Conservation (phyloP, 495 filamentous ascomycete genomes). For the Penicillium maclennaniae region DNA sequence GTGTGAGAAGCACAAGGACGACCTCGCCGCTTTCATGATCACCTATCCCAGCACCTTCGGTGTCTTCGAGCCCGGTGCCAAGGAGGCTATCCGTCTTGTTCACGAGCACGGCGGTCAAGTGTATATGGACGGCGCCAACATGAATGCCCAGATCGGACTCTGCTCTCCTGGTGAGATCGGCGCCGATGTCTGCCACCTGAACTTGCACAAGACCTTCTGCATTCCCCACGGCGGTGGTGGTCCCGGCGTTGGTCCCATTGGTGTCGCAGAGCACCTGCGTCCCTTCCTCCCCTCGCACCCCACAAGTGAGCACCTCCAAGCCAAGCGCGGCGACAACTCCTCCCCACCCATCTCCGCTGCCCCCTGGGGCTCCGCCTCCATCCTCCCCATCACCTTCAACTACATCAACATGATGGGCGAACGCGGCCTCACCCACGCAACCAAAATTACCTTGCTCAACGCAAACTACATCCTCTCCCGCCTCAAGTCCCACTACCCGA, state of each 20-base stretch:
- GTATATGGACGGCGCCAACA: conserved; percentile 99
- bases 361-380: conserved; percentile 87
- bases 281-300: conserved; percentile 77
- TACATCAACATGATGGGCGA: conserved; percentile 98
- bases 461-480: conserved; percentile 96
- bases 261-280: conserved; percentile 77
- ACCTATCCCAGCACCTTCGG: conserved; percentile 98
- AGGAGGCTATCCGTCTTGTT: conserved; percentile 79
- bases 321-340: conserved; percentile 56
- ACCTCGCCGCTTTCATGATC: conserved; percentile 95
- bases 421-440: conserved; percentile 86
- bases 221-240: conserved; percentile 97
- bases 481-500: conserved; percentile 82
- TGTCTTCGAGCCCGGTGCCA: conserved; percentile 90
- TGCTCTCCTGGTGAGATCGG: conserved; percentile 97
- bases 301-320: conserved; percentile 49
- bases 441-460: conserved; percentile 90
- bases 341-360: conserved; percentile 76
- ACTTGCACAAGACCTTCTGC: conserved; percentile 99
- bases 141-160: conserved; percentile 97
- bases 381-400: conserved; percentile 94
- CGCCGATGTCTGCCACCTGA: conserved; percentile 96
- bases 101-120: conserved; percentile 90
- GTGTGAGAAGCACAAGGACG: conserved; percentile 78
- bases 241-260: conserved; percentile 92